phyloP scores from a whole-genome alignment of 1,284 basidiomycete genomes.

The Pascua sp. region DNA sequence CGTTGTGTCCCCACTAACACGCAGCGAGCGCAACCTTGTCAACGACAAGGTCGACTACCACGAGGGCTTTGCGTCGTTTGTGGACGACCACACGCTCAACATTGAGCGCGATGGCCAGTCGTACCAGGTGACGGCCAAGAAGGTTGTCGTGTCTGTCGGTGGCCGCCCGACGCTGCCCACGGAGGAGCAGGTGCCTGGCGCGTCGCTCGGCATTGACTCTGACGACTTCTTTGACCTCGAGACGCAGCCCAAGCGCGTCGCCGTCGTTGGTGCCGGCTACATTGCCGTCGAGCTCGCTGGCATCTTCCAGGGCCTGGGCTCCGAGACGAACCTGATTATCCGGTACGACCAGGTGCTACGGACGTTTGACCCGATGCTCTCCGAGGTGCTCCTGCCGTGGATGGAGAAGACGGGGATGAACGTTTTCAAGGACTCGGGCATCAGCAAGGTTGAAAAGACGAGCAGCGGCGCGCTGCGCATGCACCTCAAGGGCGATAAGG shows the following conservation, averaged over 20 bases:
- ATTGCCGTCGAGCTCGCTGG: conserved; percentile 94
- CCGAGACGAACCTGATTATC: conserved; percentile 88
- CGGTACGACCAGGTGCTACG: conserved; percentile 84
- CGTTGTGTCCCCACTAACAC: conserved; percentile 3
- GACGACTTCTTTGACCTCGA: conserved; percentile 95
- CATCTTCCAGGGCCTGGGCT: conserved; percentile 78
- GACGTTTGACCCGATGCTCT: conserved; percentile 84
- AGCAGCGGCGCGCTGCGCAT: conserved; percentile 65
- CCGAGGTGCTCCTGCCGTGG: conserved; percentile 85
- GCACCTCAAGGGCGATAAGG: conserved; percentile 64
- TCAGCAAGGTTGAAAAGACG: conserved; percentile 70
- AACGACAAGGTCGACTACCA: conserved; percentile 89
- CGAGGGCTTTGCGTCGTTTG: conserved; percentile 71
- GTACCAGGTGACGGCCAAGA: conserved; percentile 68
- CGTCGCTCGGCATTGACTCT: conserved; percentile 81
- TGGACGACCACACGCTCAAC: conserved; percentile 63
- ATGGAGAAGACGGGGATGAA: conserved; percentile 78
- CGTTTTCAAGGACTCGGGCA: conserved; percentile 73
- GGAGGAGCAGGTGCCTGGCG: conserved; percentile 80
- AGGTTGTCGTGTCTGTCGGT: conserved; percentile 80
- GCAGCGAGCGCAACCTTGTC: conserved; percentile 69
- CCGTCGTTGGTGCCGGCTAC: conserved; percentile 93
- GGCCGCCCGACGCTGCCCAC: conserved; percentile 77
- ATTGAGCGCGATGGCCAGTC: conserved; percentile 62
- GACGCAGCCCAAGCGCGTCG: conserved; percentile 87